Evolutionary conservation across 2,329 filamentous ascomycete genomes (phyloP).

Genomic region (Setomelanomma holmii): DNA sequence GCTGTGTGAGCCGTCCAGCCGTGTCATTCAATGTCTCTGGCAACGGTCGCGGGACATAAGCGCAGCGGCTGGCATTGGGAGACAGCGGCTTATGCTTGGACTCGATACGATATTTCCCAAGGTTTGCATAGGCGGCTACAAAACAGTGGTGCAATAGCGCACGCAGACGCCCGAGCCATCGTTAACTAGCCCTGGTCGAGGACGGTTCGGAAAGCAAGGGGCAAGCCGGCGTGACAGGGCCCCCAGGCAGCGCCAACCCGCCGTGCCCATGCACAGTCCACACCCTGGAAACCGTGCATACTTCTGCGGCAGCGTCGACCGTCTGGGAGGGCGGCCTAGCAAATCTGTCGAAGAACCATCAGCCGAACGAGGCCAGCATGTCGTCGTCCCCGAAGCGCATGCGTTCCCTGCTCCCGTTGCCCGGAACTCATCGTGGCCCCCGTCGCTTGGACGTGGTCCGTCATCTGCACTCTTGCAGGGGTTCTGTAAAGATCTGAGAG

Average conservation of each 20-base stretch:
- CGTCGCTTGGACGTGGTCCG: constrained; percentile 48
- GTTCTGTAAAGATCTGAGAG: constrained; percentile 44
- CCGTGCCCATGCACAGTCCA: constrained; percentile 35
- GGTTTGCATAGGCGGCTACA: constrained; percentile 32
- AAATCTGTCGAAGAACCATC: constrained; percentile 47
- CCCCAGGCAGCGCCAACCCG: constrained; percentile 30
- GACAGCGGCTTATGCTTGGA: constrained; percentile 27
- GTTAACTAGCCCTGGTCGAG: constrained; percentile 29
- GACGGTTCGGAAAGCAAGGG: constrained; percentile 41
- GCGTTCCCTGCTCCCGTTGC: constrained; percentile 45
- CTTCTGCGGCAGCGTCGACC: constrained; percentile 45
- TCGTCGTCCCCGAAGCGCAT: constrained; percentile 41
- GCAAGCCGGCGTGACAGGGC: constrained; percentile 32
- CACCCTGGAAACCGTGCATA: constrained; percentile 39
- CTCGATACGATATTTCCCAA: constrained; percentile 16
- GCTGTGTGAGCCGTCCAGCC: background rate
- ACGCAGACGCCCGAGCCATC: constrained; percentile 25
- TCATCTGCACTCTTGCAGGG: constrained; percentile 48
- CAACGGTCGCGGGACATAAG: constrained; percentile 16
- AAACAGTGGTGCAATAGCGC: constrained; percentile 36
- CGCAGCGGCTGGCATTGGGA: constrained; percentile 22
- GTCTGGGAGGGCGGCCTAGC: constrained; percentile 39
- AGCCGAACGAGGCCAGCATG: constrained; percentile 51
- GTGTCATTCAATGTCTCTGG: background rate
- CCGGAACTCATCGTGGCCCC: constrained; percentile 46